Conservation (phyloP, 2,329 filamentous ascomycete species). For the Ophiostoma quercus region DNA sequence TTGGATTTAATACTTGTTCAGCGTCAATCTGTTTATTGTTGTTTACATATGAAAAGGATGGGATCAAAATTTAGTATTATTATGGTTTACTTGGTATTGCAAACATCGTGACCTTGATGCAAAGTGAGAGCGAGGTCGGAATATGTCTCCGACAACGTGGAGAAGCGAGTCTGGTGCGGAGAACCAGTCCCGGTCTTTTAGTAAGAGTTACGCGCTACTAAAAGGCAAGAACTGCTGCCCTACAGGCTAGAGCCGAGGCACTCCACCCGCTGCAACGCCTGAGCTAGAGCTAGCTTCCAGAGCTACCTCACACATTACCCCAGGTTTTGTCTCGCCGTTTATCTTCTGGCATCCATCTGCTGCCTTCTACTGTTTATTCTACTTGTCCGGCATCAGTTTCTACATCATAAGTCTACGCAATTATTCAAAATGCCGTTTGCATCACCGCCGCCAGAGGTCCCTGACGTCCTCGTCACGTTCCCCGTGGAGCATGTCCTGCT, state of each 20-base stretch:
- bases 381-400: not conserved
- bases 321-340: not conserved
- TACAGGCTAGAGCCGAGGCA: constrained; percentile 5
- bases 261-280: not conserved
- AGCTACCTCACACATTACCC: not conserved
- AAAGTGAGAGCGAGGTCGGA: not conserved
- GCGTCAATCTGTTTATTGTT: not conserved
- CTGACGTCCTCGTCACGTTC: constrained; percentile 43
- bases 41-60: not conserved
- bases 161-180: not conserved
- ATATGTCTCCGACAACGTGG: not conserved
- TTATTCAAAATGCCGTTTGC: constrained; percentile 28
- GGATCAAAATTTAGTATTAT: not conserved
- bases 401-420: not conserved
- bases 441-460: constrained; percentile 39
- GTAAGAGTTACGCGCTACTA: not conserved
- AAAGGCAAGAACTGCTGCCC: not conserved
- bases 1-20: not conserved
- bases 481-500: constrained; percentile 52
- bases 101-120: not conserved
- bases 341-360: not conserved
- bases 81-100: not conserved
- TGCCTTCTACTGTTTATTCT: not conserved
- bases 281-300: not conserved
- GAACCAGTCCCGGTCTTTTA: constrained; percentile 3